Percentiles rank a stretch among this genome's conserved stretches.
phyloP scores from a whole-genome alignment of 1,284 basidiomycete species.

The Taiwanofungus camphoratus region DNA sequence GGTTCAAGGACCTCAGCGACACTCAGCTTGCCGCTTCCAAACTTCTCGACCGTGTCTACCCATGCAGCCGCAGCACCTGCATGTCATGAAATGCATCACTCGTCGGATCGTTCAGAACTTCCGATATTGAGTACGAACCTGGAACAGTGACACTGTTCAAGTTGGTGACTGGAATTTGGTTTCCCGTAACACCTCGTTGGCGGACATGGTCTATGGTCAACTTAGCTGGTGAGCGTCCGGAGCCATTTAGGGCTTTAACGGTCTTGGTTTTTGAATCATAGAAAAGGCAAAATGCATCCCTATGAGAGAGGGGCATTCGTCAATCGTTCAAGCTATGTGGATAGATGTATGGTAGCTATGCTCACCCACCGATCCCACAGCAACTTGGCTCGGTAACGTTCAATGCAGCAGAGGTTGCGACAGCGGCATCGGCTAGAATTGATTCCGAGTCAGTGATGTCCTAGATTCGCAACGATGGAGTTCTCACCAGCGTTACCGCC shows the following conservation, averaged over 20 bases:
- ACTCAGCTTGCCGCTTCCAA: constrained; percentile 80
- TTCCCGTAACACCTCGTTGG: constrained; percentile 62
- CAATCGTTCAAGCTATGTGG: not conserved
- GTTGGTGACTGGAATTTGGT: constrained; percentile 65
- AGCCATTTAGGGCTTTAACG: constrained; percentile 84
- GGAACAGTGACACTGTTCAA: constrained; percentile 92
- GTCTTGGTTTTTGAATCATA: constrained; percentile 78
- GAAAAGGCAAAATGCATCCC: constrained; percentile 91
- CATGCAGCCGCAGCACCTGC: constrained; percentile 88
- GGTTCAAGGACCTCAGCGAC: constrained; percentile 84
- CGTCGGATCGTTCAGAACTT: not conserved
- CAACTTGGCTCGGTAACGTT: constrained; percentile 83
- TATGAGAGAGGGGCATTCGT: constrained; percentile 26
- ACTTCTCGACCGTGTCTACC: constrained; percentile 80
- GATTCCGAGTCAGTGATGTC: not conserved
- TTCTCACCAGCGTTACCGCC: constrained; percentile 87
- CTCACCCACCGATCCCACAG: constrained; percentile 78
- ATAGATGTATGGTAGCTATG: not conserved
- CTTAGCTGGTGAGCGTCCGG: constrained; percentile 79
- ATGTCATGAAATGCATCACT: not conserved
- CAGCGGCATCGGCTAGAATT: constrained; percentile 65
- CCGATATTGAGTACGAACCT: constrained; percentile 33
- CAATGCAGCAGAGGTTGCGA: constrained; percentile 81
- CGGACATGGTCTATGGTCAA: constrained; percentile 74
- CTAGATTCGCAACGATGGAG: not conserved